Base-by-base conservation (phyloP, 2,329 filamentous ascomycete species). In the Phyllosticta citribraziliensis region DNA sequence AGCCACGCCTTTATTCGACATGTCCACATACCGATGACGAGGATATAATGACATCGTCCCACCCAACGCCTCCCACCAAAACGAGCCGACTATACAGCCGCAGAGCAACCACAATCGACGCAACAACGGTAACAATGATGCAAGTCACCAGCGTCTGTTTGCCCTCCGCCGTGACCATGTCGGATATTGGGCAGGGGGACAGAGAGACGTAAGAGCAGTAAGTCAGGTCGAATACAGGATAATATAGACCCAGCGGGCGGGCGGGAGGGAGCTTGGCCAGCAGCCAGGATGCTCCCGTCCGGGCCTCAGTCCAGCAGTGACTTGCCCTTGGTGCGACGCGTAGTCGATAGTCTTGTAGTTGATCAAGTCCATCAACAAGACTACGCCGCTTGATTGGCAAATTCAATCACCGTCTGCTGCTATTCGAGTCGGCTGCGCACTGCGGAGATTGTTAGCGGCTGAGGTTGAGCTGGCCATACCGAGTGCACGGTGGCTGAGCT, bases 41-140 rank as follows among this genome's bases (percentile, higher is more conserved):
- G 25, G 56, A 53, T 22, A 58, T 58, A 19, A 58, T 58, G 50
- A 50, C 52, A n/a, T 58, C 56, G 19, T 58, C 56, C 56, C 56
- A 58, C 17, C 56, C 56, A 1, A 52, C 52, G 5, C 50, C 56
- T 4, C 56, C 19, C 22, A 58, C 56, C 6, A 58, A 33, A 1
- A 24, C 12, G 6, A 58, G 14, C 9, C 56, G 56, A 47, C 52
- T 58, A 22, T 47, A 58, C 25, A 58, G 50, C n/a, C 56, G 56
- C 2, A 33, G n/a, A 2, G 33, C 19, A 8, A 58, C 56, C 11
- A 58, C 24, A 6, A n/a, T 20, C 3, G 25, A 19, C 12, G 56
- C 25, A 6, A 58, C 33, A 25, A 27, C 20, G n/a, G 50, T 58
- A 17, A 58, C n/a, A 25, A 47, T 40, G 10, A 58, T 17, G 50